Conservation (phyloP, 2,329 filamentous ascomycete genomes). For the Ophiostoma triangulosporum region DNA sequence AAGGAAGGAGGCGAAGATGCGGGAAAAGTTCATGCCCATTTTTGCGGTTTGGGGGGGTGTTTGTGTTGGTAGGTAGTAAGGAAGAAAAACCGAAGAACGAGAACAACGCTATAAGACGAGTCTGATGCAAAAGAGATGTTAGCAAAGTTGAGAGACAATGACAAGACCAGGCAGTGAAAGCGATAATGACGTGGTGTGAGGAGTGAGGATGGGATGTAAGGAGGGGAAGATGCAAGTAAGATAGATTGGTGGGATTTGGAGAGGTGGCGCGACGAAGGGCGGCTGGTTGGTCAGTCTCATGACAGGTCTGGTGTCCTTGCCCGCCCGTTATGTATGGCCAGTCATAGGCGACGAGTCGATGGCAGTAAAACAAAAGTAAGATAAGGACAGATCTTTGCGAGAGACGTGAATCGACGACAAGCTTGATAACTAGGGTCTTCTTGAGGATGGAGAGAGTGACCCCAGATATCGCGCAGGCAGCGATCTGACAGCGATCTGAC, state of each 20-base stretch:
- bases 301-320: neutral
- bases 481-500: too few relatives aligned
- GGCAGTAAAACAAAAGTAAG: too few relatives aligned
- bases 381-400: neutral
- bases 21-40: conserved; percentile 98
- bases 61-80: neutral
- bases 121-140: conserved; percentile 2
- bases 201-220: neutral
- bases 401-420: too few relatives aligned
- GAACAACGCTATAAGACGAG: neutral
- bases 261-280: neutral
- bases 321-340: neutral
- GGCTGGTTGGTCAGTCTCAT: neutral
- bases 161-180: neutral
- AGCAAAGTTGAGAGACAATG: neutral
- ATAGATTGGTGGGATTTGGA: neutral
- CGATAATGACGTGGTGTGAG: neutral
- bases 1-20: conserved; percentile 91
- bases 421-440: too few relatives aligned
- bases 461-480: neutral
- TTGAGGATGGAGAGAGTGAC: too few relatives aligned
- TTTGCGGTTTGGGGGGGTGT: conserved; percentile 36
- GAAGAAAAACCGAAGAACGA: neutral
- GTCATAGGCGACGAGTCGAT: neutral
- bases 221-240: neutral